Percentiles rank a stretch among this genome's conserved stretches.
Conservation (phyloP, 1,139 yeast genomes). For the Geotrichum bryndzae region DNA sequence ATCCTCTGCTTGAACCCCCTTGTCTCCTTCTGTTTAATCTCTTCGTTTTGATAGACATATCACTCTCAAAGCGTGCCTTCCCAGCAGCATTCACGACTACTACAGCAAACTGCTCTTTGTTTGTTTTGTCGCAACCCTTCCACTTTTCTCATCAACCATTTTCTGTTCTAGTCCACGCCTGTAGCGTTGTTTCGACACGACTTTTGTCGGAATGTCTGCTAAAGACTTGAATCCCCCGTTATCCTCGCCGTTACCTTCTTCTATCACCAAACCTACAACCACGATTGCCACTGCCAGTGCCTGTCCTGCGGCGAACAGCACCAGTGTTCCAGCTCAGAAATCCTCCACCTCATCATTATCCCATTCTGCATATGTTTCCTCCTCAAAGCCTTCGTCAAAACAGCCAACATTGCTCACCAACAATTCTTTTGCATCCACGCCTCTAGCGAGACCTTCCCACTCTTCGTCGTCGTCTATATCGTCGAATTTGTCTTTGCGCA, state of each 20-base stretch:
- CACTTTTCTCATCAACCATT: background rate
- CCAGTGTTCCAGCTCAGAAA: background rate
- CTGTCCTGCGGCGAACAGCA: background rate
- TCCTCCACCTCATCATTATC: background rate
- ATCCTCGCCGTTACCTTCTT: conserved; percentile 3
- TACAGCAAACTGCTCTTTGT: background rate
- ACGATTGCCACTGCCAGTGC: background rate
- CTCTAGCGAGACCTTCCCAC: background rate
- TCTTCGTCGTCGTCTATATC: background rate
- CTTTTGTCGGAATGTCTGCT: conserved; percentile 7
- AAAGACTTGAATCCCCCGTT: conserved; percentile 3
- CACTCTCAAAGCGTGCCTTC: background rate
- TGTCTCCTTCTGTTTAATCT: background rate
- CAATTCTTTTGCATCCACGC: background rate
- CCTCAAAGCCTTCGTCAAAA: background rate
- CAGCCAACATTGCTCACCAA: background rate
- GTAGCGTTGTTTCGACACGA: conserved; percentile 2
- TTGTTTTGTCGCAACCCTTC: background rate
- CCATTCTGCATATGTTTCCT: background rate
- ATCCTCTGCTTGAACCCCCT: background rate
- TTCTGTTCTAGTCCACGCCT: background rate
- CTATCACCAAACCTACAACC: background rate
- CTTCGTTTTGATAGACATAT: no score
- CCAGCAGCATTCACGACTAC: background rate
- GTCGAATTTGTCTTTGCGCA: background rate